Percentiles rank a stretch among this genome's conserved stretches.
These are phyloP conservation scores for Pleurotus giganteus DNA, from an alignment of 768 basidiomycete species.

Conservation along the genomic window DNA sequence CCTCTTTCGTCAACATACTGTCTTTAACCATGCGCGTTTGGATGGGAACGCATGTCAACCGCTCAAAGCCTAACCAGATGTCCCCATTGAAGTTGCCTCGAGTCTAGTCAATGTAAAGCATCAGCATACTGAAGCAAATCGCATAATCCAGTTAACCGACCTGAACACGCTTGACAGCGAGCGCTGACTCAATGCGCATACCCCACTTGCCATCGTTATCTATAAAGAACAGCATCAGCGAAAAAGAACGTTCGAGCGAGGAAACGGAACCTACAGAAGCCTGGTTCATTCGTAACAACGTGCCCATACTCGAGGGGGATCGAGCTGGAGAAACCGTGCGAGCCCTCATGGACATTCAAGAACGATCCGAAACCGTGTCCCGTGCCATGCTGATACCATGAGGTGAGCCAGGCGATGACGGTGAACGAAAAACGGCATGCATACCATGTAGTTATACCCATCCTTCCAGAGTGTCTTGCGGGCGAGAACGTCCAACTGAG, in stretches of 20 bases:
- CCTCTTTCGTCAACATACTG: conserved; percentile 78
- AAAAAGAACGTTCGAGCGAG: conserved; percentile 11
- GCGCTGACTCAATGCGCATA: conserved; percentile 87
- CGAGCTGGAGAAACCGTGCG: conserved; percentile 71
- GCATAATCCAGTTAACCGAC: conserved; percentile 28
- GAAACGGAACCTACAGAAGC: conserved; percentile 65
- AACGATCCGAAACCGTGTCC: conserved; percentile 90
- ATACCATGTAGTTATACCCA: conserved; percentile 74
- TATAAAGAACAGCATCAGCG: conserved; percentile 24
- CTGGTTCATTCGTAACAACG: conserved; percentile 93
- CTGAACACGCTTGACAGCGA: conserved; percentile 67
- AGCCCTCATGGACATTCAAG: conserved; percentile 83
- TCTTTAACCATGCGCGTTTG: conserved; percentile 88
- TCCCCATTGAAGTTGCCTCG: conserved; percentile 68
- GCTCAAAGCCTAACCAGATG: conserved; percentile 88
- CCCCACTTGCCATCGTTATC: conserved; percentile 83
- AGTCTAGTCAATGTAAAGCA: conserved; percentile 43
- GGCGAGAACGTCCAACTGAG: conserved; percentile 85
- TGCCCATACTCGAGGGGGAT: conserved; percentile 80
- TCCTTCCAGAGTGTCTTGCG: conserved; percentile 86
- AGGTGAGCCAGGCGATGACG: conserved; percentile 8
- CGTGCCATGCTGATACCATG: conserved; percentile 69
- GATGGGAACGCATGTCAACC: conserved; percentile 92
- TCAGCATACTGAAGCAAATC: not conserved
- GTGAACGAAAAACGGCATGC: conserved; percentile 21